Evolutionary conservation across 805 yeast species (phyloP).

Genomic region (Pichia occidentalis): DNA sequence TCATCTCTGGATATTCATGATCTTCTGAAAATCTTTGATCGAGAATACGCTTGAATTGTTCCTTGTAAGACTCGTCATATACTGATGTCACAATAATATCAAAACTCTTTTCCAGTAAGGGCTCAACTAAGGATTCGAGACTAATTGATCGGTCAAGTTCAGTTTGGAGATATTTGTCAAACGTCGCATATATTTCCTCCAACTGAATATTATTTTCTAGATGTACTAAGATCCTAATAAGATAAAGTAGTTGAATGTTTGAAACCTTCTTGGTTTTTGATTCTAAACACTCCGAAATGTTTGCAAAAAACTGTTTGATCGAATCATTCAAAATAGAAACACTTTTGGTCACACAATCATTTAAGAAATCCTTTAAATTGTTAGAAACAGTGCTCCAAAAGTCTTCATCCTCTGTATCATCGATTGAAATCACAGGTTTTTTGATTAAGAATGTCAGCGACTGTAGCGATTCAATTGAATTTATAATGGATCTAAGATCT

Average conservation of each 20-base stretch:
- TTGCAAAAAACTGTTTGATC: conserved; percentile 16
- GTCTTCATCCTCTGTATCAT: conserved; percentile 30
- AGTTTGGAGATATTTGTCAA: conserved; percentile 3
- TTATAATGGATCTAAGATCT: conserved; percentile 15
- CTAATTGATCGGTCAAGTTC: conserved; percentile 10
- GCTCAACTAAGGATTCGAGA: conserved; percentile 14
- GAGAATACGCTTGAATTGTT: conserved; percentile 11
- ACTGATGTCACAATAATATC: conserved; percentile 7
- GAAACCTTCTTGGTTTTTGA: background rate
- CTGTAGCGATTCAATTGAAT: conserved; percentile 20
- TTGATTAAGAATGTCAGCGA: conserved; percentile 17
- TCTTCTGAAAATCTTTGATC: conserved; percentile 10
- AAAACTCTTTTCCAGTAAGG: conserved; percentile 11
- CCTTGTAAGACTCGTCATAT: conserved; percentile 10
- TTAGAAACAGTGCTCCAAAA: conserved; percentile 24
- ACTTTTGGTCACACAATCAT: conserved; percentile 16
- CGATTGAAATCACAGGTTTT: conserved; percentile 31
- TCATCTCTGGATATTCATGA: conserved; percentile 16
- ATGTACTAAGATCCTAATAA: conserved; percentile 23
- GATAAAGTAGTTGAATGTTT: conserved; percentile 20
- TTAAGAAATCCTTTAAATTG: conserved; percentile 13
- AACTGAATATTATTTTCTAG: conserved; percentile 21
- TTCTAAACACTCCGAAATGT: conserved; percentile 10
- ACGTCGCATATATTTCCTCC: conserved; percentile 8
- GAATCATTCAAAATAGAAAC: conserved; percentile 15